Evolutionary conservation across 176 grass and related monocot species (phyloP), one percentile per base, ranked within the genome.

Genomic region (Melocanna baccifera): DNA sequence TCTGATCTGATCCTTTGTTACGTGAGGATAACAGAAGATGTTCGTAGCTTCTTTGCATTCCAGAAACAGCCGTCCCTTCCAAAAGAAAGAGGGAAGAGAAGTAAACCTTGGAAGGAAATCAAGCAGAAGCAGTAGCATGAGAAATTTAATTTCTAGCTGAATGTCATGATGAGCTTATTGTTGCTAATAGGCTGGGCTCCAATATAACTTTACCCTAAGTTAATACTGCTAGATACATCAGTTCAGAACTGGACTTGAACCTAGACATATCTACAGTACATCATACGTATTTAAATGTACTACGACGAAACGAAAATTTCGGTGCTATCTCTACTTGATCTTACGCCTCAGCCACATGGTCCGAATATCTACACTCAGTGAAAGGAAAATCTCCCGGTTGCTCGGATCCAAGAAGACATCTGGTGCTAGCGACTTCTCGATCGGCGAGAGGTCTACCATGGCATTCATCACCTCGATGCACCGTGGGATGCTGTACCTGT

Each of bases 361-460:
- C 70, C 90, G 88, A 74, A 92, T 80, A 89, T 89, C 87, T 80
- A 83, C 78, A 86, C 62, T 65, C 45, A 92, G 69, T 9, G 90
- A 89, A 36, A 92, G 84, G 76, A 92, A 92, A 57, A 92, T 92
- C 75, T 92, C 90, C 20, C 90, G 64, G 76, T 89, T 89, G 84
- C 45, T 89, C 1, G 79, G 16, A 6, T 92, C 87, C 84, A 92
- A 62, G 83, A 92, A 92, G 37, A 89, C 28, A 8, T 92, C 90
- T 0, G 90, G 87, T 6, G 87, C 90, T 25, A 89, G 80, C 6
- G 90, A 89, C 84, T 92, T 92, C 79, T 92, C 90, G 0, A 71
- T 25, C 9, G 42, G 87, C 1, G 90, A 89, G 15, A 92, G 90
- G 51, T 92, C 90, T 3, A 36, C 45, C 83, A 89, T 89, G 58